Evolutionary conservation across 2,329 filamentous ascomycete genomes (phyloP), one percentile per base, ranked within the genome.

Genomic region (Lachnellula subtilissima): DNA sequence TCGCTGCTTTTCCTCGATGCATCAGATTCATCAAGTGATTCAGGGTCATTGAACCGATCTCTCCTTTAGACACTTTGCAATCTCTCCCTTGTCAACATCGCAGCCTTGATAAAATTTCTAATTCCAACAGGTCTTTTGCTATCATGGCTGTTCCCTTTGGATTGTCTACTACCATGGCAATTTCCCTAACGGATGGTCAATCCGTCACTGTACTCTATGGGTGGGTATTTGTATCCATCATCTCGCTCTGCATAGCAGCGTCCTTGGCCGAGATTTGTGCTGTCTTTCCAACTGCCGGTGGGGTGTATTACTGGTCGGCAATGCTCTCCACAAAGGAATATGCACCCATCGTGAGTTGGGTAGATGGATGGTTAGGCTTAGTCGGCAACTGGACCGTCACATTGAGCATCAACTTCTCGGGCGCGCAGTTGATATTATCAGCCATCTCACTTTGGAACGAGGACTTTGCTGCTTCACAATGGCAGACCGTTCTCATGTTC

Each of bases 371-470:
- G 86, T 69, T 88, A 53, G 88, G 85, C 0, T 75, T 89, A 0
- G 85, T 89, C 2, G 87, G 87, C 0, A 89, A 89, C 69, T 89
- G 86, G 86, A 89, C 86, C 25, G 75, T 78, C 17, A 77, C 76
- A 0, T 71, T 83, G 17, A 80, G 77, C 40, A 89, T 90, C 71
- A 88, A 87, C 67, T 90, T 90, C 66, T 82, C 79, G 6, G 90
- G 88, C 3, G 87, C 85, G 0, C 82, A 91, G 56, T 54, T 87
- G 23, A 83, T 87, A 55, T 75, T 89, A 19, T 83, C 78, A 50
- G 85, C 85, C 1, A 87, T 89, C 59, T 78, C 81, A n/a, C 73
- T 89, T 0, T 89, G 84, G 79, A 74, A 85, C n/a, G 84, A 87
- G 58, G 79, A 85, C 60, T 89, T 83, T 66, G 83, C 83, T 19